Evolutionary conservation across 805 yeast species (phyloP), one percentile per base, ranked within the genome.

Genomic region (Schwanniomyces sp.): DNA sequence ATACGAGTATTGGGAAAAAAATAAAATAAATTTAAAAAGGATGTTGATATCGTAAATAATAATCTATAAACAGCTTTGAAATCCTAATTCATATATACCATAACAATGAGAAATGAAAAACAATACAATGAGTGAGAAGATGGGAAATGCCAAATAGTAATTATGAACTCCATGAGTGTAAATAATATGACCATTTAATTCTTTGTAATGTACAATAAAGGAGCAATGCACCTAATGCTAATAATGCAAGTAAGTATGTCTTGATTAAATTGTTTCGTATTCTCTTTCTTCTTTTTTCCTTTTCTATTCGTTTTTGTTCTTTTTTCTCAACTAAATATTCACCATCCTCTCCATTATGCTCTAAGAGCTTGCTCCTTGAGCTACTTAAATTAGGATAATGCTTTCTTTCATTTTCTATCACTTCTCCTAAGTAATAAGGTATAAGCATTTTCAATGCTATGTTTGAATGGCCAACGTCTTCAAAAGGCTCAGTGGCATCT

Each of bases 401-500:
- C 38, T 40, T 46, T 38, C 53, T 56, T 18, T 64, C 59, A 2
- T 43, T 16, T 21, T 53, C 46, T 5, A 38, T 44, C n/a, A 67
- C 43, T 17, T 66, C 66, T 4, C 72, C 74, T 3, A 67, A 39
- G 36, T 45, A 60, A 44, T 60, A 65, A 2, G 71, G 69, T 4
- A 45, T 54, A 7, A 69, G 47, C 70, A 69, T 66, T 38, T 50
- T 45, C 8, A 64, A 56, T 1, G 74, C 72, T 52, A 60, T 64
- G 41, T 65, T 64, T 7, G 72, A 66, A 53, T 68, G 74, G 8
- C 62, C 71, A 10, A 68, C 74, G 50, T 68, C 74, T 41, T 80
- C 81, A 61, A 86, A 86, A 24, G 85, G 82, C 61, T 80, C 86
- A 28, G 90, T 80, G 32, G 88, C 87, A 62, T 86, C 91, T 5